Base-by-base conservation (phyloP, 129 eudicot species). In the Deinandra increscens region DNA sequence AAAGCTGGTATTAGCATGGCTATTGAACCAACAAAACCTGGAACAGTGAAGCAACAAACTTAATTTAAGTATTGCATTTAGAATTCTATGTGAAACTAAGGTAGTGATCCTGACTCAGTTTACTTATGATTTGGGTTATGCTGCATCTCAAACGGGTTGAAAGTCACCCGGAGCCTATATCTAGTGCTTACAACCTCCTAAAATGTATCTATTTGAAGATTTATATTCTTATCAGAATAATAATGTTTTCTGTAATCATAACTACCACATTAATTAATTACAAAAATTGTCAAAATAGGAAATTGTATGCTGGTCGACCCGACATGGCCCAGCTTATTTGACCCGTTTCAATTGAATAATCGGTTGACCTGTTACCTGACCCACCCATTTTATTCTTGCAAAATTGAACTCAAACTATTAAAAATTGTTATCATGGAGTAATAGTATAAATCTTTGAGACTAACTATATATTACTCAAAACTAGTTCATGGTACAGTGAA, bases 1-100 rank as follows among this genome's bases (percentile, higher is more conserved):
- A 88, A 41, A 2, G 96, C 85, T 12, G 91, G 81, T 56, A 75
- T 72, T 20, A 92, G 81, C 95, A 92, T 86, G 59, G 96, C 72
- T 11, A 73, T 49, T 36, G 77, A 77, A 67, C 95, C 91, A 62
- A 90, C 18, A 8, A 83, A 23, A 72, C 97, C 97, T 90, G 84
- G 67, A 82, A 70, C 7, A 38, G 17, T 26, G 10, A 67, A 12
- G 33, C 48, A 45, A 4, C 58, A 59, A 17, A 22, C 5, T 38
- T 19, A 38, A 20, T 64, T 7, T 26, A 41, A 14, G 33, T 17
- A 41, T 7, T 7, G 13, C 41, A 3, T 15, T 29, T 50, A 4
- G 9, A 50, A 3, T 54, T 61, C 33, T 14, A 4, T 56, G 64
- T 59, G 20, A 20, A 38, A 54, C 19, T n/a, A 68, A 50, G 42